Conservation (phyloP, 352 stramenopile species). For the Pythium chondricola region DNA sequence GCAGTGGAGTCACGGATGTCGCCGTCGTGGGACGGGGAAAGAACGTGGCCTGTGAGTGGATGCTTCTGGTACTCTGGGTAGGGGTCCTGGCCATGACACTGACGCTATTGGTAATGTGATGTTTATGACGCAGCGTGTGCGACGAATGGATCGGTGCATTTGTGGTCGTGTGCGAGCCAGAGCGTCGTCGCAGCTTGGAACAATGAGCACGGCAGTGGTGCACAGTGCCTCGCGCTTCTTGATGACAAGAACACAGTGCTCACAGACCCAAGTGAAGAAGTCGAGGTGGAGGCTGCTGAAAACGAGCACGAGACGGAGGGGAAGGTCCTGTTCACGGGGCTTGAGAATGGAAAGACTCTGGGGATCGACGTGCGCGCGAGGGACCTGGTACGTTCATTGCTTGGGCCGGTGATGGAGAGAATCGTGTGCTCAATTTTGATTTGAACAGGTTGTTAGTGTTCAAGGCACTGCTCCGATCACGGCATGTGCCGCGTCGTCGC, state of each 20-base stretch:
- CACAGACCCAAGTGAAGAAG: conserved; percentile 1
- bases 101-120: too few species aligned
- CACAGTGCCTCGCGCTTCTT: conserved; percentile 45
- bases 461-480: conserved; percentile 1
- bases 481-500: conserved; percentile 8
- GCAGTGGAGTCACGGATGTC: conserved; percentile 45
- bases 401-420: background rate
- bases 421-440: background rate
- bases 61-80: background rate
- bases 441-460: conserved; percentile 8
- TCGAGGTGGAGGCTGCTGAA: conserved; percentile 7
- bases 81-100: too few species aligned
- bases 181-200: conserved; percentile 52
- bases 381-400: conserved; percentile 20
- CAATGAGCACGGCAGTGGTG: conserved; percentile 43
- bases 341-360: conserved; percentile 51
- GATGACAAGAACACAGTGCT: conserved; percentile 16
- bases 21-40: conserved; percentile 55
- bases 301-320: conserved; percentile 51
- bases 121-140: conserved; percentile 55
- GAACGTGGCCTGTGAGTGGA: conserved; percentile 65
- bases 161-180: conserved; percentile 60
- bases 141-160: conserved; percentile 51
- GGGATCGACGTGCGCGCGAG: conserved; percentile 53
- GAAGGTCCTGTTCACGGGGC: conserved; percentile 56